A percentile compares a stretch with the other conserved stretches of the same genome.
Evolutionary conservation across 164 flowering plant species (phyloP).

Genomic region (Paratinospora sagittata): DNA sequence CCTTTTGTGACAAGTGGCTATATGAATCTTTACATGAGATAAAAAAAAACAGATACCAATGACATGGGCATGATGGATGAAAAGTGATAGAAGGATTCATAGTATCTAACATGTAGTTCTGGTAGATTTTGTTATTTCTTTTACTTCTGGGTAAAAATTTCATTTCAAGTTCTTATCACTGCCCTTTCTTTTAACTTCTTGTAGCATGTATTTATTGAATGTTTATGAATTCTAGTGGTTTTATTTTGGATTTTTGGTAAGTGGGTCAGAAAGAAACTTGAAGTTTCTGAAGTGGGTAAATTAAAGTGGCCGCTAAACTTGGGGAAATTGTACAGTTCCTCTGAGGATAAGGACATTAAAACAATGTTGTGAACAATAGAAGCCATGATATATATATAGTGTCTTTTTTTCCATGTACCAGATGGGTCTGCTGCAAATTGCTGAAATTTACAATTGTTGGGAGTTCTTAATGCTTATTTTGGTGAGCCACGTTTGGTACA

Average conservation of each 20-base stretch:
- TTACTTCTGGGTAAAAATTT: not conserved
- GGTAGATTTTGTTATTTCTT: too few relatives aligned
- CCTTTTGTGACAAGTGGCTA: not conserved
- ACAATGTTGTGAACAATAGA: not conserved
- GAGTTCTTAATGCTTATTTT: not conserved
- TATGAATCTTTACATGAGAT: not conserved
- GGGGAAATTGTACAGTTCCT: not conserved
- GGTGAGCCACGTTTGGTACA: not conserved
- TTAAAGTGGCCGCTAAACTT: not conserved
- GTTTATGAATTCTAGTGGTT: not conserved
- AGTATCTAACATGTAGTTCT: too few relatives aligned
- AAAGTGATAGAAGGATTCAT: not conserved
- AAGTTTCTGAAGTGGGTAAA: not conserved
- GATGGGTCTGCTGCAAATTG: not conserved
- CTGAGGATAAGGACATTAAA: not conserved
- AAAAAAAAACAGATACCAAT: not conserved
- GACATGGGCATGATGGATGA: not conserved
- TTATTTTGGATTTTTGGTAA: not conserved
- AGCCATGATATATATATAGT: not conserved
- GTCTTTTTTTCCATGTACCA: not conserved
- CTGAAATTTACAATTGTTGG: not conserved
- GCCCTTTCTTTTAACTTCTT: too few relatives aligned
- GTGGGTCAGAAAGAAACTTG: not conserved
- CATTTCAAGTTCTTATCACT: not conserved
- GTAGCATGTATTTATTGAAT: too few relatives aligned